phyloP scores from a whole-genome alignment of 805 yeast genomes.

The Candida khao-thaluensis region DNA sequence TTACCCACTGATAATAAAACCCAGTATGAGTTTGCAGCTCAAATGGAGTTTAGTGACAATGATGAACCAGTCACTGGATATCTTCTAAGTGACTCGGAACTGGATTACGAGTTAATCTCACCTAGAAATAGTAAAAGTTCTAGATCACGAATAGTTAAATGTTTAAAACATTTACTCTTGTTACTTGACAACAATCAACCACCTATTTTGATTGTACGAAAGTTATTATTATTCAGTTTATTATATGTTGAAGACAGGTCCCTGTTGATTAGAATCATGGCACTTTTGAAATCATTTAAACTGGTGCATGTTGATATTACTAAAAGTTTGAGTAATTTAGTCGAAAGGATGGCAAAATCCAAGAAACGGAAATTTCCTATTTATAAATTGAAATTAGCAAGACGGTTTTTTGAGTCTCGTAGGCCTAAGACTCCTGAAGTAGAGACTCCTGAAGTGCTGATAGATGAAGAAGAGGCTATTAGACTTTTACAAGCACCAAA shows the following conservation, averaged over 20 bases:
- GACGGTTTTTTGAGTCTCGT: constrained; percentile 1
- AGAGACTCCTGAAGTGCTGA: not conserved
- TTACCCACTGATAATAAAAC: constrained; percentile 5
- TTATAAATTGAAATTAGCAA: constrained; percentile 1
- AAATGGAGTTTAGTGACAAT: constrained; percentile 30
- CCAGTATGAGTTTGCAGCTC: constrained; percentile 20
- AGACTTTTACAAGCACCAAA: constrained; percentile 8
- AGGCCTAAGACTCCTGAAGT: not conserved
- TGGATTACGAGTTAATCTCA: constrained; percentile 11
- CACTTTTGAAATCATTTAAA: constrained; percentile 20
- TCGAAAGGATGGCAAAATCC: constrained; percentile 21
- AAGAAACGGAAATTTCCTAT: constrained; percentile 6
- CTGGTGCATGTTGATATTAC: constrained; percentile 17
- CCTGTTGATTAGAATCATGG: constrained; percentile 18
- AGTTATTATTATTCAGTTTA: constrained; percentile 24
- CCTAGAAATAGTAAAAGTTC: not conserved
- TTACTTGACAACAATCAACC: constrained; percentile 24
- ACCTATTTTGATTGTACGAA: constrained; percentile 24
- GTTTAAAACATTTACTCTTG: constrained; percentile 1
- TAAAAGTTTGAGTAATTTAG: constrained; percentile 21
- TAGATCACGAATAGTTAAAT: constrained; percentile 9
- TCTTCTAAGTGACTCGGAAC: constrained; percentile 18
- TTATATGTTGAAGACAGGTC: constrained; percentile 18
- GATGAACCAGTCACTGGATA: constrained; percentile 4
- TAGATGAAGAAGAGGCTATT: constrained; percentile 9